Base-by-base conservation (phyloP, 2,329 filamentous ascomycete genomes). In the Colletotrichum trifolii region DNA sequence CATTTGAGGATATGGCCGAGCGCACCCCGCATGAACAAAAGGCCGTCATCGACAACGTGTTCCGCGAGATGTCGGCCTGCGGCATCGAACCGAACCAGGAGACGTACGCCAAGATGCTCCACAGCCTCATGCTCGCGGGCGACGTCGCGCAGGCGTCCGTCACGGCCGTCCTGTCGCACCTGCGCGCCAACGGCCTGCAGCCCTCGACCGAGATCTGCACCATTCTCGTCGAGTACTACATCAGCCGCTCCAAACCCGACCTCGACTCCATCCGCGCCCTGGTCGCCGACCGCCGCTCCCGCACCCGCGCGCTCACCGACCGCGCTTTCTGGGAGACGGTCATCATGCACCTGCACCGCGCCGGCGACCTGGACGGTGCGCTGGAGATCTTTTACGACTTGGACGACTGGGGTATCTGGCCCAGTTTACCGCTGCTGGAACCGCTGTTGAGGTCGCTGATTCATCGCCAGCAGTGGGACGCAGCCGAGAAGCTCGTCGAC, bases 131-230 rank as follows among this genome's bases (percentile, higher is more conserved):
- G 17, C 68, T 82, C 77, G 71, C 75, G 11, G 76, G 75, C 64
- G 76, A 78, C 65, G 75, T 74, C 43, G 77, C 80, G 33, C 79
- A 78, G 46, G 74, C 77, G 2, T 86, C 87, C 60, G 84, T 91
- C 12, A 82, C 84, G 48, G 82, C 82, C 2, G 82, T 95, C 8
- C 81, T 93, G 47, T 76, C 80, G 1, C 86, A 90, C 74, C 91
- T 96, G 83, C 77, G 79, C 54, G 69, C 72, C 6, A 77, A 81
- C 33, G 83, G 84, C 17, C 71, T 90, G 47, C 73, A 82, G 52
- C 82, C 87, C 2, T 86, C 85, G 4, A 76, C 87, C 1, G 85
- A 93, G 70, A 91, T 93, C 71, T 91, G 91, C 79, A 94, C 91
- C 33, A 91, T 90, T 71, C 84, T 96, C 17, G 80, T 91, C 49